phyloP scores from a whole-genome alignment of 2,329 filamentous ascomycete species.

The Talaromyces sp. region DNA sequence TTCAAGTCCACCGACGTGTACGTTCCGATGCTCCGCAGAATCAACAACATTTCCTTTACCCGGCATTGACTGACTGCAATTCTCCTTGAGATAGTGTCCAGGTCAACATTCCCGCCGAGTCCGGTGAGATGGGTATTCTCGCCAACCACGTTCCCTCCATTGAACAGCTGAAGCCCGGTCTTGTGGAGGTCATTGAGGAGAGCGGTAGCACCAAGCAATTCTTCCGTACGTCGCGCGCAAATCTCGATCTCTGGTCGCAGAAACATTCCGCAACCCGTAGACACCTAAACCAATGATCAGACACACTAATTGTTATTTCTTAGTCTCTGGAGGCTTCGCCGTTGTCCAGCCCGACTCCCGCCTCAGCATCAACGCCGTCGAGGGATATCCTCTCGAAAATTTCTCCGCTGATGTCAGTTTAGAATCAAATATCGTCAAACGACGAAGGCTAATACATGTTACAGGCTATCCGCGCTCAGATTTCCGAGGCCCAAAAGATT shows the following conservation, averaged over 20 bases:
- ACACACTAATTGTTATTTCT: not conserved
- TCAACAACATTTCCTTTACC: not conserved
- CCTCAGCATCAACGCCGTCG: slow-evolving; percentile 97
- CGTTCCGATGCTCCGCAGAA: slow-evolving; percentile 33
- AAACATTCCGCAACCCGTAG: not conserved
- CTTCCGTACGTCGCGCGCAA: slow-evolving; percentile 71
- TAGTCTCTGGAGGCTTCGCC: slow-evolving; percentile 95
- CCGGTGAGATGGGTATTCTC: slow-evolving; percentile 98
- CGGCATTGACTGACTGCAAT: slow-evolving; percentile 46
- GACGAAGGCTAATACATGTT: slow-evolving; percentile 8
- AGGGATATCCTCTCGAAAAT: slow-evolving; percentile 90
- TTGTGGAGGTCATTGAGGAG: slow-evolving; percentile 96
- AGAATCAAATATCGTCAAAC: not conserved
- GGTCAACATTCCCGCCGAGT: slow-evolving; percentile 98
- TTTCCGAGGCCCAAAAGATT: slow-evolving; percentile 93
- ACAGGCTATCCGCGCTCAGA: slow-evolving; percentile 76
- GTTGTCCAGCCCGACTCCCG: slow-evolving; percentile 91
- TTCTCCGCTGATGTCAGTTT: slow-evolving; percentile 75
- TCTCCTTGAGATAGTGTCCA: slow-evolving; percentile 67
- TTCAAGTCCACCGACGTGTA: slow-evolving; percentile 70
- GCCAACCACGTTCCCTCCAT: slow-evolving; percentile 98
- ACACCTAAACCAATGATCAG: slow-evolving; percentile 9
- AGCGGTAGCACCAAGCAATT: slow-evolving; percentile 85
- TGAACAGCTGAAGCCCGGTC: slow-evolving; percentile 95
- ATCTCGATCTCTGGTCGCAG: not conserved